Conservation (phyloP, 371 early-diverging fungal species). For the Entomophthora muscae region DNA sequence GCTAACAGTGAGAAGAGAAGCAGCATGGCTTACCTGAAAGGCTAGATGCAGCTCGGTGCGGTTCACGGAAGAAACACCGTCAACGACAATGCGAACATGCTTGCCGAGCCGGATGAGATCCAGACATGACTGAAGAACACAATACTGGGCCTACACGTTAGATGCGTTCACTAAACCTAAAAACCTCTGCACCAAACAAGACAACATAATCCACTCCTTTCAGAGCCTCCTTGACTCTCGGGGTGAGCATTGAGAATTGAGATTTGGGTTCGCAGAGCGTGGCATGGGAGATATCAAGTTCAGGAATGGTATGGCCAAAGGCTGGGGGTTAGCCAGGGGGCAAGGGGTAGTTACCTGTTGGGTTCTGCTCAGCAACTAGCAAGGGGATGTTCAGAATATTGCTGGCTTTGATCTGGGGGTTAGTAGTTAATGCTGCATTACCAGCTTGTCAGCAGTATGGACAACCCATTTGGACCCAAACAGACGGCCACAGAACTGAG, state of each 20-base stretch:
- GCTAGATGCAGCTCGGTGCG: conserved; percentile 69
- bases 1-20: no score
- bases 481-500: background rate
- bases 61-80: conserved; percentile 83
- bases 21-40: conserved; percentile 41
- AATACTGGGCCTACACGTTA: conserved; percentile 61
- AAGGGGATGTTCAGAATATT: background rate
- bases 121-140: conserved; percentile 81
- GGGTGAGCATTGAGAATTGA: conserved; percentile 79
- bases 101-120: conserved; percentile 57
- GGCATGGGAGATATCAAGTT: conserved; percentile 51
- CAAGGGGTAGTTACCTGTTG: background rate
- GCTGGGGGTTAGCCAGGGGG: conserved; percentile 16
- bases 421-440: background rate
- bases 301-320: conserved; percentile 61
- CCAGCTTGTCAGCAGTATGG: background rate
- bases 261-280: conserved; percentile 41
- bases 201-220: conserved; percentile 47
- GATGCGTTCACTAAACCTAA: background rate
- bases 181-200: conserved; percentile 83
- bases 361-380: background rate
- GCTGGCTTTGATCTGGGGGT: background rate
- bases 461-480: background rate
- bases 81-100: conserved; percentile 72
- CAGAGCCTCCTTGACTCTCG: conserved; percentile 40